A percentile compares a stretch with the other conserved stretches of the same genome.
These are phyloP conservation scores for Avena atlantica DNA, from an alignment of 176 grass and related monocot species.

Conservation along the genomic window DNA sequence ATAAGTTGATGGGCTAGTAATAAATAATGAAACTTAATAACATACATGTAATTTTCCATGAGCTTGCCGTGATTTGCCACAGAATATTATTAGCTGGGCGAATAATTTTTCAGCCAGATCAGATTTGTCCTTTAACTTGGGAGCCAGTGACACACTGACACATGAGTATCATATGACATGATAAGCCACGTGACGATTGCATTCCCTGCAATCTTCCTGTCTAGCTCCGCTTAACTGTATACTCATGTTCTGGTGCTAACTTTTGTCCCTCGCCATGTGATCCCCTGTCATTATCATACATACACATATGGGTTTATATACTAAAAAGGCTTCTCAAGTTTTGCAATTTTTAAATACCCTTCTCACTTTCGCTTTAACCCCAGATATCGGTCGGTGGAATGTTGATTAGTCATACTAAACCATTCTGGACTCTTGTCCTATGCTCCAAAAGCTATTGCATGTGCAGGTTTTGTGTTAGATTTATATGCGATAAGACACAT, in stretches of 20 bases:
- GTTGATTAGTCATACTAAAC: slow-evolving; percentile 10
- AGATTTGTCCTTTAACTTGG: neutral
- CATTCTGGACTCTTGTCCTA: neutral
- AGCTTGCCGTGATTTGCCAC: neutral
- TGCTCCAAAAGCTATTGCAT: slow-evolving; percentile 29
- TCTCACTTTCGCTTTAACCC: neutral
- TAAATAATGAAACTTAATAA: too few species aligned
- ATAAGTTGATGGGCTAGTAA: too few species aligned
- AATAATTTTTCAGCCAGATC: slow-evolving; percentile 18
- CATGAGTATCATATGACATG: slow-evolving; percentile 10
- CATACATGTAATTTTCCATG: too few species aligned
- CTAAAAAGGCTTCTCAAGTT: neutral
- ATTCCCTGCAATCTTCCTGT: slow-evolving; percentile 49
- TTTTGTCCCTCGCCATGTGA: slow-evolving; percentile 43
- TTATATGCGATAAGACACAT: too few species aligned
- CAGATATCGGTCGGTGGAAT: slow-evolving; percentile 38
- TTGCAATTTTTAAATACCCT: neutral
- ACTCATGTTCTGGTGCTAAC: slow-evolving; percentile 33
- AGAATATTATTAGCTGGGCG: neutral
- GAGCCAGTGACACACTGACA: slow-evolving; percentile 24
- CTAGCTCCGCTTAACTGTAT: slow-evolving; percentile 16
- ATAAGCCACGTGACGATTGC: slow-evolving; percentile 48
- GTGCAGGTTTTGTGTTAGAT: neutral
- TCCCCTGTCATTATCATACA: neutral
- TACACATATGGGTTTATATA: neutral